Evolutionary conservation across 257 asterid species (phyloP), one percentile per base, ranked within the genome.

Genomic region (Scutellaria minor): DNA sequence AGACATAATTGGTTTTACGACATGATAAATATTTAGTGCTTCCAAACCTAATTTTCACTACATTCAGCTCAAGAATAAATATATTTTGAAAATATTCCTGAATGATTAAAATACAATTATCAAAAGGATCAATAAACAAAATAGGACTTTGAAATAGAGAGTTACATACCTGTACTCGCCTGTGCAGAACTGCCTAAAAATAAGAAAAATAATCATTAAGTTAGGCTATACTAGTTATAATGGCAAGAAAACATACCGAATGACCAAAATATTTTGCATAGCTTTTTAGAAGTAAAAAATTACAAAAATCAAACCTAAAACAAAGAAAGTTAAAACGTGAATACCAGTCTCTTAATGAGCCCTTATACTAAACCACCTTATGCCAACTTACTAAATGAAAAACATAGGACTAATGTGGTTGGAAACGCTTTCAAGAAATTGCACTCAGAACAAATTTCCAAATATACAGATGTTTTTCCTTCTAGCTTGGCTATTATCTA

Each of bases 121-220:
- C 11, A 35, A 20, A 70, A 7, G 37, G 4, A 10, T 59, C 47
- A 70, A 35, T 4, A 41, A 7, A 47, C 22, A 20, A 44, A 66
- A 22, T 15, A 59, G 10, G 20, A 77, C 65, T 41, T 20, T 27
- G 59, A 39, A 24, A 60, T 56, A 22, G 11, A 39, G 37, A 68
- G 24, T 7, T 7, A 81, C 81, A 67, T 3, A 89, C 98, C 97
- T 91, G 81, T 85, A 84, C 77, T 91, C 97, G 20, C 98, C 96
- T 0, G 96, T 91, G 88, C 97, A 91, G 65, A 93, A 87, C 75
- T 91, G 98, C 87, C 96, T 91, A 78, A 63, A 60, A 79, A 68
- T 54, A 31, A 64, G 11, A 63, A 57, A 75, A 53, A 54, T 27
- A 22, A 41, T 66, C 48, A 64, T 20, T 35, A 10, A 44, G 73